phyloP scores from a whole-genome alignment of 805 yeast species.

The Nematodospora valgi region DNA sequence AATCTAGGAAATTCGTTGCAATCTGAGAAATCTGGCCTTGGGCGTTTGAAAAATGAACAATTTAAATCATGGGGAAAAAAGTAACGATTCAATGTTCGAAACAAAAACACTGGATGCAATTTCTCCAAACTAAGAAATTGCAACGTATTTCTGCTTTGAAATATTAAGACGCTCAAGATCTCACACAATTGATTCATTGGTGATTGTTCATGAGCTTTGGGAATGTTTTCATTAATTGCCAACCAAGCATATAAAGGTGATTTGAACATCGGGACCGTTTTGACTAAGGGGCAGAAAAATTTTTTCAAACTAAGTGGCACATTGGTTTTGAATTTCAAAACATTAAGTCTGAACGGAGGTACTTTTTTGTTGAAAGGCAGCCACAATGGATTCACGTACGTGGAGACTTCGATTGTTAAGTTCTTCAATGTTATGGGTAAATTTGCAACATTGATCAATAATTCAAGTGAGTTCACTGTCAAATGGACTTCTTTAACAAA shows the following conservation, averaged over 20 bases:
- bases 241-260: conserved; percentile 1
- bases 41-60: background rate
- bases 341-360: background rate
- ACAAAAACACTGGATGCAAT: conserved; percentile 3
- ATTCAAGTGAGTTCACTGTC: conserved; percentile 1
- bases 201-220: conserved; percentile 1
- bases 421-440: background rate
- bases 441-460: background rate
- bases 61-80: background rate
- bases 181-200: background rate
- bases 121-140: background rate
- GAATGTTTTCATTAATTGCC: conserved; percentile 1
- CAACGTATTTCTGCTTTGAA: background rate
- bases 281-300: background rate
- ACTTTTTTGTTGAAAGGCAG: background rate
- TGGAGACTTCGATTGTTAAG: background rate
- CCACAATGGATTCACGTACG: background rate
- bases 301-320: conserved; percentile 3
- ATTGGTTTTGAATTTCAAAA: background rate
- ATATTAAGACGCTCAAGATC: background rate
- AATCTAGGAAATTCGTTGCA: conserved; percentile 2
- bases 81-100: background rate
- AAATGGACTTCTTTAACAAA: background rate
- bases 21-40: background rate
- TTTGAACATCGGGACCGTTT: background rate